Evolutionary conservation across 129 eudicot species (phyloP), one percentile per base, ranked within the genome.

Genomic region (Ambrosia trifida): DNA sequence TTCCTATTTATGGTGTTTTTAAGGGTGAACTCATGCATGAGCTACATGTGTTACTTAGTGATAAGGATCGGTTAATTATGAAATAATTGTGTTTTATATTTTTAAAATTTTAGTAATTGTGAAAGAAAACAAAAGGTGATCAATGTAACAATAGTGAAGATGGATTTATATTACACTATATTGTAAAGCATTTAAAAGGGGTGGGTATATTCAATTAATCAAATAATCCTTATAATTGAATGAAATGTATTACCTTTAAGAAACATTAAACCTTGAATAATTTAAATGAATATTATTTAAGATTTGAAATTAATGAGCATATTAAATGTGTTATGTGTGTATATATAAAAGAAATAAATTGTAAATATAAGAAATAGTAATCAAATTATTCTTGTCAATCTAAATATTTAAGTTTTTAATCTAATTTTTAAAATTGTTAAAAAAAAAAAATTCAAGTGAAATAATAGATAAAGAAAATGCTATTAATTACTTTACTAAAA

Each of bases 11-110:
- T 60, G 24, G 5, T 33, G 44, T n/a, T 60, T 14, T 14, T 0
- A 60, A 60, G 11, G 24, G 4, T 57, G 64, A 11, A 32, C 12
- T 0, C 11, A 13, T 33, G 20, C 45, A 60, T 60, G 24, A 60
- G n/a, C 13, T 31, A 60, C 45, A 59, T 59, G 65, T 59, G 64
- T 58, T 28, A 54, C 17, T 58, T 31, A 58, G 40, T 30, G 33
- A 58, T 2, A 2, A 3, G 16, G 7, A 16, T 49, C 8, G 4
- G 11, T 7, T 17, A 11, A 53, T 18, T 53, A 56, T 24, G 7
- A 20, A 28, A 20, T 17, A 28, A 20, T 57, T 5, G 38, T 4
- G 28, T 57, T 10, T 57, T 20, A 57, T 11, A 3, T 11, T 11
- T 20, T 57, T 3, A 3, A n/a, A 7, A 7, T 14, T 32, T 1